Evolutionary conservation across 345 rosid species (phyloP).

Genomic region (Citrus mangshanensis): DNA sequence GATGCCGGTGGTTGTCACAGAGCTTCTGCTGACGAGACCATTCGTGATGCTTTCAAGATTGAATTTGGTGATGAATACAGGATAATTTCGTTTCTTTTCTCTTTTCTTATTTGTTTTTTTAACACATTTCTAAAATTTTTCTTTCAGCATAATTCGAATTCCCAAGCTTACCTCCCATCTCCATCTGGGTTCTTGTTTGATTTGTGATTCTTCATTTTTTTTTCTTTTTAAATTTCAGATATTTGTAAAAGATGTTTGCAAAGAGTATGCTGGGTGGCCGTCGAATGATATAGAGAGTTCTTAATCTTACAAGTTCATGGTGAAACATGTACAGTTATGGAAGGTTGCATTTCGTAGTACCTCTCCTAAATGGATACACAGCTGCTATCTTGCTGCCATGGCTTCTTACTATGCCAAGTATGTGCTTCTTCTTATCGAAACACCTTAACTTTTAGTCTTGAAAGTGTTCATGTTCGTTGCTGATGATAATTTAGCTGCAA

Average conservation of each 20-base stretch:
- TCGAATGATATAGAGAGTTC: constrained; percentile 85
- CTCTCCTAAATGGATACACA: constrained; percentile 91
- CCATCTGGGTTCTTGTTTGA: background rate
- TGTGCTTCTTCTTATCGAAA: background rate
- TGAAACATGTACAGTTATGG: constrained; percentile 92
- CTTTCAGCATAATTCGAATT: too few species aligned
- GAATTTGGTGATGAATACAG: constrained; percentile 78
- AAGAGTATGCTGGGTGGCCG: constrained; percentile 97
- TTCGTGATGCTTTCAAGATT: constrained; percentile 72
- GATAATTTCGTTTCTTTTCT: constrained; percentile 28
- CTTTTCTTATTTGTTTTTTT: background rate
- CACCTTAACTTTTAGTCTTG: background rate
- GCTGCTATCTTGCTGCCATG: constrained; percentile 74
- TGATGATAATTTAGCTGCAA: background rate
- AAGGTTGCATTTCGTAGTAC: constrained; percentile 91
- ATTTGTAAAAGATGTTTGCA: constrained; percentile 91
- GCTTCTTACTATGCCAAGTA: constrained; percentile 98
- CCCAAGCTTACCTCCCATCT: background rate
- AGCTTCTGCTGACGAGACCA: constrained; percentile 88
- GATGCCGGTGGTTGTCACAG: constrained; percentile 98
- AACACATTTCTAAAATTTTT: too few species aligned
- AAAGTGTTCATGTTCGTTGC: background rate
- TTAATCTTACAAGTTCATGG: constrained; percentile 92
- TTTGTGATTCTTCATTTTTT: background rate
- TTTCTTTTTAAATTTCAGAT: constrained; percentile 34